These are phyloP conservation scores for Zygoascus hellenicus DNA, from an alignment of 1,139 yeast genomes.

Conservation along the genomic window DNA sequence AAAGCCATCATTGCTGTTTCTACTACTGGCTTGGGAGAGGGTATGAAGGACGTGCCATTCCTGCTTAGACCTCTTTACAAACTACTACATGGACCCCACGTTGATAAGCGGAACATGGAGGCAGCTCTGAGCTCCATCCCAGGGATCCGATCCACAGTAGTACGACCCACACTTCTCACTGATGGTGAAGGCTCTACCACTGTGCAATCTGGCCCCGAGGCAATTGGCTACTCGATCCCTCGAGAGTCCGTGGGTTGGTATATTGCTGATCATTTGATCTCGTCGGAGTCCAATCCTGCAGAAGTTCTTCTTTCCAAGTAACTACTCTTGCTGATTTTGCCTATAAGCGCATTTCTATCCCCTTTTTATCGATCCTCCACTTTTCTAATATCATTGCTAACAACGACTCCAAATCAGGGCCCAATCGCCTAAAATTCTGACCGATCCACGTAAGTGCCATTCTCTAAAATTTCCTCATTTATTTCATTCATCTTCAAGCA, in stretches of 20 bases:
- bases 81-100: slow-evolving; percentile 10
- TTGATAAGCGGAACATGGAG: slow-evolving; percentile 13
- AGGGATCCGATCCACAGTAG: slow-evolving; percentile 7
- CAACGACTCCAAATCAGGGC: no score
- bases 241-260: slow-evolving; percentile 11
- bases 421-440: no score
- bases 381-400: no score
- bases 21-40: slow-evolving; percentile 10
- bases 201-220: slow-evolving; percentile 11
- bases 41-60: slow-evolving; percentile 9
- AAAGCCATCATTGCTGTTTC: slow-evolving; percentile 11
- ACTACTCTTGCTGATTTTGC: no score
- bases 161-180: slow-evolving; percentile 10
- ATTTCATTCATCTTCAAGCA: no score
- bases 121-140: neutral
- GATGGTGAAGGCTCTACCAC: slow-evolving; percentile 7
- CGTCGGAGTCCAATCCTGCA: neutral
- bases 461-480: no score
- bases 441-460: no score
- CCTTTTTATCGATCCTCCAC: no score
- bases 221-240: slow-evolving; percentile 11
- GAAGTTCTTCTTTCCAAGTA: slow-evolving; percentile 1
- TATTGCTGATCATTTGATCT: slow-evolving; percentile 12
- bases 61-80: slow-evolving; percentile 4
- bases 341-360: no score